Conservation (phyloP, 371 early-diverging fungal species). For the Agmasoma carcini region DNA sequence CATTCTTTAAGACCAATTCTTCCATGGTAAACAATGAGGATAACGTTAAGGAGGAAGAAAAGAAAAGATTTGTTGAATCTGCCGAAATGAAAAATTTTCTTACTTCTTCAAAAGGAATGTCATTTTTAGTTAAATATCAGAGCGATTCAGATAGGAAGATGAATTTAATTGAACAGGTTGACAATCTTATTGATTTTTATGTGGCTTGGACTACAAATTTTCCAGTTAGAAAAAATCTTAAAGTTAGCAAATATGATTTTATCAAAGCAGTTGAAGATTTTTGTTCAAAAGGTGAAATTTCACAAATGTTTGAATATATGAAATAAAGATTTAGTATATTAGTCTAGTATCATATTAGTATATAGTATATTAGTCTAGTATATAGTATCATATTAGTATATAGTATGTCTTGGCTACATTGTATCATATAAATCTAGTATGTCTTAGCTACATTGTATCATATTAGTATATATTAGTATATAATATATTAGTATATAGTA, state of each 20-base stretch:
- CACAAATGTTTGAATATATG: too few species aligned
- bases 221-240: slow-evolving; percentile 22
- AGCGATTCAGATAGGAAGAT: background rate
- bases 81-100: slow-evolving; percentile 30
- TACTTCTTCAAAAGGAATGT: slow-evolving; percentile 22
- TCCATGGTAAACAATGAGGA: background rate
- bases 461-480: too few species aligned
- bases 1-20: background rate
- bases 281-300: too few species aligned
- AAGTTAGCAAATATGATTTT: slow-evolving; percentile 38
- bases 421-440: too few species aligned
- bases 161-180: slow-evolving; percentile 21
- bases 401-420: too few species aligned
- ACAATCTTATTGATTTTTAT: slow-evolving; percentile 38
- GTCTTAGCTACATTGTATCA: too few species aligned
- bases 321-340: too few species aligned
- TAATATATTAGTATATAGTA: too few species aligned
- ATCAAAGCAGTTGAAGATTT: slow-evolving; percentile 34
- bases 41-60: background rate
- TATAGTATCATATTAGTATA: too few species aligned
- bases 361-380: too few species aligned
- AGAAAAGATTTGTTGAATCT: slow-evolving; percentile 31
- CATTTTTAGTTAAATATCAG: slow-evolving; percentile 16
- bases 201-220: slow-evolving; percentile 31
- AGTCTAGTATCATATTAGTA: too few species aligned